A percentile compares a stretch with the other conserved stretches of the same genome.
Conservation (phyloP, 2,329 filamentous ascomycete genomes). For the Ophiostoma angusticollis region DNA sequence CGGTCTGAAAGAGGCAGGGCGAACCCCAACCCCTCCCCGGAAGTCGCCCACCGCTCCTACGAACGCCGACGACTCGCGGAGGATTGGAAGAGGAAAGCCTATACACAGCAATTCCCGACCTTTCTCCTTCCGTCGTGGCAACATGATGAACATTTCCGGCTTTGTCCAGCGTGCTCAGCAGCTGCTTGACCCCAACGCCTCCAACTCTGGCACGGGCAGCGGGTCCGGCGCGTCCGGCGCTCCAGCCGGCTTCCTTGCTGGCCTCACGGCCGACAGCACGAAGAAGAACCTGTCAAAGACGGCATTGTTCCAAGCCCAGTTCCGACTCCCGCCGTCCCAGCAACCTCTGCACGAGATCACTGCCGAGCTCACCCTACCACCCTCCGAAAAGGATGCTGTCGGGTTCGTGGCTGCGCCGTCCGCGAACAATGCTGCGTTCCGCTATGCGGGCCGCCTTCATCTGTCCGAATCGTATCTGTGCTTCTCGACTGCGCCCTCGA, state of each 20-base stretch:
- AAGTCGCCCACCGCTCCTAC: too few species aligned
- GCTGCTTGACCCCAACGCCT: slow-evolving; percentile 79
- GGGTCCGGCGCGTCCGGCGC: slow-evolving; percentile 7
- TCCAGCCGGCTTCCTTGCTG: slow-evolving; percentile 14
- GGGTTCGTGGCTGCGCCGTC: slow-evolving; percentile 3
- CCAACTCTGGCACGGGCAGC: slow-evolving; percentile 22
- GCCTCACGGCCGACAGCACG: slow-evolving; percentile 52
- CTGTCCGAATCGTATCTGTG: slow-evolving; percentile 90
- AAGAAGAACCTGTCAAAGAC: slow-evolving; percentile 67
- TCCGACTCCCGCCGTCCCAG: slow-evolving; percentile 84
- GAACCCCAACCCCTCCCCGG: too few species aligned
- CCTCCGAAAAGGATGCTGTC: slow-evolving; percentile 19
- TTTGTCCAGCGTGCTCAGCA: slow-evolving; percentile 94
- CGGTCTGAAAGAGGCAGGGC: too few species aligned
- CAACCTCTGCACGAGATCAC: slow-evolving; percentile 93
- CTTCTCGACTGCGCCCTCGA: slow-evolving; percentile 87
- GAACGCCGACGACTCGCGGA: too few species aligned
- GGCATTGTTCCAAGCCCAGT: slow-evolving; percentile 87
- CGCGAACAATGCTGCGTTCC: slow-evolving; percentile 56
- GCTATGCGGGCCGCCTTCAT: slow-evolving; percentile 86
- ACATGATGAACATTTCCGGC: slow-evolving; percentile 53
- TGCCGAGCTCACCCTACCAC: slow-evolving; percentile 81
- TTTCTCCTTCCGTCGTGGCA: not conserved
- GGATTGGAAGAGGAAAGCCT: too few species aligned
- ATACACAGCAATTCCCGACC: not conserved